Evolutionary conservation across 2,329 filamentous ascomycete species (phyloP), one percentile per base, ranked within the genome.

Genomic region (Aspergillus hortae): DNA sequence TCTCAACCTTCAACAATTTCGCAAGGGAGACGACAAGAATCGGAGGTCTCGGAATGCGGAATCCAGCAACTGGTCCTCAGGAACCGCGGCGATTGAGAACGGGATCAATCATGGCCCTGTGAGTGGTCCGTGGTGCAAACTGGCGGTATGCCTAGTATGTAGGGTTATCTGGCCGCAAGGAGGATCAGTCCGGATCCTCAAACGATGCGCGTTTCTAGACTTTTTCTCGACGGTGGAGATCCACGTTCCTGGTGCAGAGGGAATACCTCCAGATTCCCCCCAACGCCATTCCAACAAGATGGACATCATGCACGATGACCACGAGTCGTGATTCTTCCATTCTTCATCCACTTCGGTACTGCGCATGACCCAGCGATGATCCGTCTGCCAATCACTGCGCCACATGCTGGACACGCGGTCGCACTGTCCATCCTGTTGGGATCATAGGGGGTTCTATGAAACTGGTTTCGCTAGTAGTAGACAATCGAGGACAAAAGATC

Each of bases 341-440:
- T 23, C n/a, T 46, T 42, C 38, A 44, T 27, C 30, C 44, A 30
- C 56, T 23, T 23, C 4, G 23, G 23, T 48, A 54, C 54, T 40
- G 48, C 56, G 42, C 52, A 53, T 55, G 48, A 56, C 47, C 41
- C 50, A 17, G 17, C 15, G 11, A 2, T 17, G 15, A 17, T 23
- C 51, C 46, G 40, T 49, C 51, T 52, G 44, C 56, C 56, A 61
- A 61, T 59, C 55, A 57, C 49, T 56, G 45, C 27, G 21, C 51
- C 59, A 57, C 56, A 56, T 60, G 54, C 54, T 30, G 27, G 27
- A 7, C 27, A 30, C 27, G 27, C 6, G 27, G 27, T 30, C 35
- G n/a, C 15, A 15, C 35, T 38, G 14, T n/a, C 33, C 33, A 12
- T 35, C 10, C 6, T 38, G 35, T n/a, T 38, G 35, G 14, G 14